These are phyloP conservation scores for Leccinum aurantiacum DNA, from an alignment of 768 basidiomycete species.

Conservation along the genomic window DNA sequence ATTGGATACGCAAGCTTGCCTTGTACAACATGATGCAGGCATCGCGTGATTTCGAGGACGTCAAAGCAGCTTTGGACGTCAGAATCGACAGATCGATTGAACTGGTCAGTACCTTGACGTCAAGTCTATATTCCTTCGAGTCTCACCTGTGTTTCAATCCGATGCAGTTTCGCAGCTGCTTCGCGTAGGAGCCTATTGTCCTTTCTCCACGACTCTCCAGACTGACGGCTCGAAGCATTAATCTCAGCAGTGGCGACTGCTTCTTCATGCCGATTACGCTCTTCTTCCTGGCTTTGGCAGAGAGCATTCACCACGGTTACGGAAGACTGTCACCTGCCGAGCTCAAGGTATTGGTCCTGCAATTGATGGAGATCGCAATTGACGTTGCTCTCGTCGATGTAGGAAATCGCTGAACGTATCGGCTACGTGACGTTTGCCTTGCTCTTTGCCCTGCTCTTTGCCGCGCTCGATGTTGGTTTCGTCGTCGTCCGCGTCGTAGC, in stretches of 20 bases:
- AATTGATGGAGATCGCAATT: neutral
- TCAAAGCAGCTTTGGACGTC: conserved; percentile 17
- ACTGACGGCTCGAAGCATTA: conserved; percentile 20
- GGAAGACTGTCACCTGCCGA: conserved; percentile 23
- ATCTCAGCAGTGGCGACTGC: conserved; percentile 7
- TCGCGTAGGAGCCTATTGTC: conserved; percentile 8
- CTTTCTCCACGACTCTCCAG: neutral
- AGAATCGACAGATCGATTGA: conserved; percentile 25
- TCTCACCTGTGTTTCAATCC: conserved; percentile 1
- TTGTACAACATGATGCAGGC: conserved; percentile 18
- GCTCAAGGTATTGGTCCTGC: conserved; percentile 22
- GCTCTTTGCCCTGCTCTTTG: conserved; percentile 18
- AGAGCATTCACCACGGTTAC: conserved; percentile 20
- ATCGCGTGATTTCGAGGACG: conserved; percentile 23
- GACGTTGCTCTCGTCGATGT: neutral
- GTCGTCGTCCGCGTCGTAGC: conserved; percentile 19
- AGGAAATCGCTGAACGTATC: conserved; percentile 16
- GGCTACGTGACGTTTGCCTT: conserved; percentile 19
- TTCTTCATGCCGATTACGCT: conserved; percentile 16
- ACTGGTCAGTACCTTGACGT: conserved; percentile 12
- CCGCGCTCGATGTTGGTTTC: conserved; percentile 21
- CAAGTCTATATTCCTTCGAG: neutral
- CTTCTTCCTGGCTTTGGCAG: conserved; percentile 19
- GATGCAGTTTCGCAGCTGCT: conserved; percentile 14
- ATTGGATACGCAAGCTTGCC: conserved; percentile 9